Evolutionary conservation across 768 basidiomycete species (phyloP), one percentile per base, ranked within the genome.

Genomic region (Russula compacta): DNA sequence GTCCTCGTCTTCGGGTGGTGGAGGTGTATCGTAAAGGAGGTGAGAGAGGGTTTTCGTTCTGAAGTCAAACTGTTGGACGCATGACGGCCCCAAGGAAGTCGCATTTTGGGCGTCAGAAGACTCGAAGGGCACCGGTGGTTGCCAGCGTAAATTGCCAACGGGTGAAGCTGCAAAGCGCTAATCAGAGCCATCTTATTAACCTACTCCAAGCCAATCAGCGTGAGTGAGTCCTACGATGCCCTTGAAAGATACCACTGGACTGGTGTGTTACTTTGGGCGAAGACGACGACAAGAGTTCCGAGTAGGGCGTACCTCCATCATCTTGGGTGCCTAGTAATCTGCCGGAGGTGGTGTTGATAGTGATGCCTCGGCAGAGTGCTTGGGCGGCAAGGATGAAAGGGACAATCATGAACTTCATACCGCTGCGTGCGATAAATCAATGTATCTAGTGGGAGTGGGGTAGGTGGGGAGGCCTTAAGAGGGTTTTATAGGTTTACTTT

Each of bases 91-190:
- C 35, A 61, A 9, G 15, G 53, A 55, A 40, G 44, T 61, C 12
- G 47, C 32, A 19, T 49, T 35, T 7, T 52, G 54, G 6, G 4
- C 7, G 10, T 38, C 48, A 42, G 44, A 40, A 32, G 53, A 61
- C 12, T 17, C 12, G 36, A 56, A 56, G 12, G 59, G 15, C 5
- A 55, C 38, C 6, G 59, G 59, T 14, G 59, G 59, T 24, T 38
- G 36, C 59, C 59, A 61, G 19, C 59, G 52, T 12, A 56, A 47
- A 29, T 48, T 4, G 17, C 47, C 53, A 39, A 55, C 39, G 11
- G 59, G 59, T 15, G 59, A 24, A 5, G 49, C 47, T 5, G 53
- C 59, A 35, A 61, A 61, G 24, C 44, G 59, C 59, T 61, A 44
- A 33, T 1, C 6, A 17, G 14, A 48, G 36, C 19, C 29, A 39